Percentiles rank a stretch among this genome's conserved stretches.
Evolutionary conservation across 2,329 filamentous ascomycete species (phyloP).

Genomic region (Coniochaeta sp.): DNA sequence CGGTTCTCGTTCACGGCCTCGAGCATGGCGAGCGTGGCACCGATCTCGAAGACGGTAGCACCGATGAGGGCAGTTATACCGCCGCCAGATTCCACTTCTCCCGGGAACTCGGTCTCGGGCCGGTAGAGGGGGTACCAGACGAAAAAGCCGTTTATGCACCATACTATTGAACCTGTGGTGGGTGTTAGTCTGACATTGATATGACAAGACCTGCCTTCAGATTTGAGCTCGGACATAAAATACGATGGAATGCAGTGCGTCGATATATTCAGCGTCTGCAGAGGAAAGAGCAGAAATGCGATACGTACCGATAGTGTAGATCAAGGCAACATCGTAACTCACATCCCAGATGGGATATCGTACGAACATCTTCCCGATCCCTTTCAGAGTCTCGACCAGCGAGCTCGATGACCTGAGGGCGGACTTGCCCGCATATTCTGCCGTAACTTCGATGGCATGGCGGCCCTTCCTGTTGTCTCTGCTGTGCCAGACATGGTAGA

Average conservation of each 20-base stretch:
- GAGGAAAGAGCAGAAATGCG: background rate
- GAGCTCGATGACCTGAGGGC: conserved; percentile 16
- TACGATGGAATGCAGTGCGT: background rate
- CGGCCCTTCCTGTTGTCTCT: conserved; percentile 35
- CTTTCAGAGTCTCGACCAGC: conserved; percentile 14
- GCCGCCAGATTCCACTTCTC: conserved; percentile 44
- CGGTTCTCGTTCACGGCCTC: conserved; percentile 64
- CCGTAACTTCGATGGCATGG: conserved; percentile 22
- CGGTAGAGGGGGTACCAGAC: conserved; percentile 50
- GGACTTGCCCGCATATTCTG: conserved; percentile 1
- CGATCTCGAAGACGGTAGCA: conserved; percentile 58
- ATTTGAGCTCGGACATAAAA: background rate
- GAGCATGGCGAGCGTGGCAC: conserved; percentile 53
- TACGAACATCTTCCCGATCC: conserved; percentile 25
- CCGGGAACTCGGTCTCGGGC: conserved; percentile 44
- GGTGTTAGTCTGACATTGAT: background rate
- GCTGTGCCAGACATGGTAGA: conserved; percentile 30
- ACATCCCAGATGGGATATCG: conserved; percentile 32
- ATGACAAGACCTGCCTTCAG: background rate
- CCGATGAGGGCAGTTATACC: conserved; percentile 61
- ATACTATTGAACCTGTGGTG: conserved; percentile 34
- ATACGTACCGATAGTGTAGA: conserved; percentile 29
- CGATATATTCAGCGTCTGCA: background rate
- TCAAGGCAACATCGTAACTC: conserved; percentile 30
- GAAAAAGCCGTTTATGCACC: conserved; percentile 57